Evolutionary conservation across 2,329 filamentous ascomycete species (phyloP).

Genomic region (Dryadomyces quercus-mongolicae): DNA sequence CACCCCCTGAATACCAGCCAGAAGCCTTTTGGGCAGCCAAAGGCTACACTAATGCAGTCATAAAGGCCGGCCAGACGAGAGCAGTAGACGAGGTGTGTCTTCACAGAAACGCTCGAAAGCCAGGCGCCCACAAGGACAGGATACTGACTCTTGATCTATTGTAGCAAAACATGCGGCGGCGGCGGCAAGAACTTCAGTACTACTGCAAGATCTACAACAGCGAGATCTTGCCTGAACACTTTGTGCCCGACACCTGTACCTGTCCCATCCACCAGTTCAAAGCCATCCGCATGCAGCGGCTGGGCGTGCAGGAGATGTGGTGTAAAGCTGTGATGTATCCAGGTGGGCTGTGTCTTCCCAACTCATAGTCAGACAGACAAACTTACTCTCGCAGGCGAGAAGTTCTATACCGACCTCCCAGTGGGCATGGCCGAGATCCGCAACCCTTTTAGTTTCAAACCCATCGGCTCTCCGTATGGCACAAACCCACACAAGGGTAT

Average conservation of each 20-base stretch:
- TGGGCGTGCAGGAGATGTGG: slow-evolving; percentile 27
- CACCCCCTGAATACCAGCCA: no score
- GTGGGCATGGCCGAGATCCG: no score
- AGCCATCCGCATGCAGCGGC: slow-evolving; percentile 22
- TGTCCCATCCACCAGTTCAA: slow-evolving; percentile 29
- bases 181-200: slow-evolving; percentile 26
- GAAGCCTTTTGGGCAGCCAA: no score
- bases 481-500: neutral
- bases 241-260: slow-evolving; percentile 24
- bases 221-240: slow-evolving; percentile 34
- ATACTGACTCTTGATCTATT: no score
- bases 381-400: no score
- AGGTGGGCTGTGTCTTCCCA: no score
- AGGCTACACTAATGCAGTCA: no score
- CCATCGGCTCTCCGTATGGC: neutral
- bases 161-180: slow-evolving; percentile 30
- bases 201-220: slow-evolving; percentile 28
- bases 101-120: no score
- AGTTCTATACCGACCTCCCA: slow-evolving; percentile 8
- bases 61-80: no score
- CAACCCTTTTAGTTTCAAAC: neutral
- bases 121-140: no score
- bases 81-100: no score
- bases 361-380: no score
- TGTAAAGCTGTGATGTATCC: slow-evolving; percentile 23